Base-by-base conservation (phyloP, 2,329 filamentous ascomycete genomes). In the Rutstroemia sp. region DNA sequence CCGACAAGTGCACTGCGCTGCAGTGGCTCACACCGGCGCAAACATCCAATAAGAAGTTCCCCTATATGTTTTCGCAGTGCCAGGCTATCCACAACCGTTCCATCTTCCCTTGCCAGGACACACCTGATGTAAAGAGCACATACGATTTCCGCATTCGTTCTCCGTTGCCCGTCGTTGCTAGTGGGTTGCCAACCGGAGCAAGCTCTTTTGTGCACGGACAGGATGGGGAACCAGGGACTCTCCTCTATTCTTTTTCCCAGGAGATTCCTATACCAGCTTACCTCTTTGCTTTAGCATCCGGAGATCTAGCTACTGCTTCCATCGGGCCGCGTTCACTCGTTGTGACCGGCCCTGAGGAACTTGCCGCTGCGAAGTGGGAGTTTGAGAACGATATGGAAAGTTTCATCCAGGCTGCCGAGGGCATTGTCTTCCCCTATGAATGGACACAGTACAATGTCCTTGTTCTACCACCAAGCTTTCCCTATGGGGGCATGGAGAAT, bases 41-140 rank as follows among this genome's bases (percentile, higher is more conserved):
- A 75, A 97, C 94, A 0, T 90, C 89, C 57, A 96, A 95, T 80
- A 92, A 91, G 76, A 94, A 91, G 73, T 88, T 95, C 64, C 92
- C 92, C 1, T 97, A 96, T 73, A 92, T 97, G 85, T 97, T 97
- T 76, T 95, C 89, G 46, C 94, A 97, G 76, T 96, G 92, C 72
- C 92, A 99, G 76, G 92, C 92, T 54, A 97, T 96, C 67, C 92
- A 97, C 68, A 90, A 89, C 45, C 85, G 94, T 58, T 95, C 91
- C 48, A 82, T 97, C 59, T 95, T 97, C 72, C 94, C 94, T 6
- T 97, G 92, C 73, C 92, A 97, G 75, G 94, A 99, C 69, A 97
- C 94, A 0, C 94, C 94, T 3, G 92, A 96, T 70, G 88, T 96
- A 66, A 99, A 99, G 76, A 91, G 89, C n/a, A 95, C 91, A 1